Evolutionary conservation across 495 filamentous ascomycete genomes (phyloP).

Genomic region (Choiromyces venosus): DNA sequence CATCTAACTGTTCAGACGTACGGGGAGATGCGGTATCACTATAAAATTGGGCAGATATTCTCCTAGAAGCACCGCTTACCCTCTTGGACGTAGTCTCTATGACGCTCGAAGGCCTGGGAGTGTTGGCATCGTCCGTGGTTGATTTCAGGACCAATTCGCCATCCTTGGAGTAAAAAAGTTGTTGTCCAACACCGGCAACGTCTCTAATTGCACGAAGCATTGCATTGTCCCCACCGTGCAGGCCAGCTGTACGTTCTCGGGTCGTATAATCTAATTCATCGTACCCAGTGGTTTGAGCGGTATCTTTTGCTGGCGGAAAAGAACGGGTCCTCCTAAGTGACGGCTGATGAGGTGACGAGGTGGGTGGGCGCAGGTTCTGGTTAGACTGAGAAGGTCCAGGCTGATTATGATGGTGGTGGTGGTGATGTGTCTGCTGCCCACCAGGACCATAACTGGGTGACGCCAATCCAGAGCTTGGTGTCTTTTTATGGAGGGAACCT

Average conservation of each 20-base stretch:
- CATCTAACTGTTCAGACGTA: conserved; percentile 30
- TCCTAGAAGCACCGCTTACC: conserved; percentile 37
- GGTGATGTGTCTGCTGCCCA: conserved; percentile 16
- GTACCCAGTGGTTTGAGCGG: conserved; percentile 41
- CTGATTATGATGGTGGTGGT: conserved; percentile 10
- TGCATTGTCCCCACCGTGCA: conserved; percentile 41
- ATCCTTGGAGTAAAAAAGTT: conserved; percentile 42
- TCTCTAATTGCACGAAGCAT: conserved; percentile 42
- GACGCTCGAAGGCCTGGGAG: conserved; percentile 39
- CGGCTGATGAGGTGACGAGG: conserved; percentile 26
- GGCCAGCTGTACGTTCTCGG: conserved; percentile 39
- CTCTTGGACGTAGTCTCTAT: conserved; percentile 42
- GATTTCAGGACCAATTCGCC: conserved; percentile 42
- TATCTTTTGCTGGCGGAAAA: conserved; percentile 41
- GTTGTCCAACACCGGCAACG: conserved; percentile 42
- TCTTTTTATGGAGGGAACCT: conserved; percentile 40
- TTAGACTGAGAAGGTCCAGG: conserved; percentile 25
- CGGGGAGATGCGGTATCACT: conserved; percentile 36
- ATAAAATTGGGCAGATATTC: conserved; percentile 36
- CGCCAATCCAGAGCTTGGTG: conserved; percentile 39
- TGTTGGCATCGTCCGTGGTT: conserved; percentile 38
- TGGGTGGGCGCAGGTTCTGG: conserved; percentile 37
- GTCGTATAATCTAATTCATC: conserved; percentile 43
- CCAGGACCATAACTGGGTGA: conserved; percentile 37
- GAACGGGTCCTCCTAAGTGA: conserved; percentile 39